A percentile compares a stretch with the other conserved stretches of the same genome.
Evolutionary conservation across 1,284 basidiomycete genomes (phyloP).

Genomic region (Tilletia setariae): DNA sequence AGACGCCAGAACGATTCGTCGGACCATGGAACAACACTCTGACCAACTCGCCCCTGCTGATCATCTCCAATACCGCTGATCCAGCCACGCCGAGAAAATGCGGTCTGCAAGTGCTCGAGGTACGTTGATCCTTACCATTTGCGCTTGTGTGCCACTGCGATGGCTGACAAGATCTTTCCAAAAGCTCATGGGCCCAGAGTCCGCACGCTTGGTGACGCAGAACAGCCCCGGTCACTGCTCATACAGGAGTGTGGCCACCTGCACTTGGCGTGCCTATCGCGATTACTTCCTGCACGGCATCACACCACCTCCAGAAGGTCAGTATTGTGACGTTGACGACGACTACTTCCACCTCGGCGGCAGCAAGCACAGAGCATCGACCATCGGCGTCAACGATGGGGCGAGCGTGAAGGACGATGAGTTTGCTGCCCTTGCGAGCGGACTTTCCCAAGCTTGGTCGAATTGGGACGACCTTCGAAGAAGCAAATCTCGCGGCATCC

Average conservation of each 20-base stretch:
- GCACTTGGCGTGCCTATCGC: constrained; percentile 1
- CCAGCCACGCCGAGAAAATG: constrained; percentile 25
- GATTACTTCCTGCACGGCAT: constrained; percentile 1
- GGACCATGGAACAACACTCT: constrained; percentile 26
- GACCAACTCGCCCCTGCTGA: constrained; percentile 23
- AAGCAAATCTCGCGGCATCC: no score
- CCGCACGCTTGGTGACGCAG: neutral
- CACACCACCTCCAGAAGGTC: neutral
- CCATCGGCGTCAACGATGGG: no score
- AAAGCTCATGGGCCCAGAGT: neutral
- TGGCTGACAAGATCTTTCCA: neutral
- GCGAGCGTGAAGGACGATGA: no score
- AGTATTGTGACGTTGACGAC: neutral
- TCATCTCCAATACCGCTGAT: constrained; percentile 32
- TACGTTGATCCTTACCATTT: neutral
- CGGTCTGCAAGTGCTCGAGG: constrained; percentile 12
- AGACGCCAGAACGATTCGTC: neutral
- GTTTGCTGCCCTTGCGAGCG: no score
- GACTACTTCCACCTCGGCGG: neutral
- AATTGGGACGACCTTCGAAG: no score
- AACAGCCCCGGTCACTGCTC: neutral
- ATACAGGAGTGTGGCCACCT: neutral
- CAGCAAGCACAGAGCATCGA: no score
- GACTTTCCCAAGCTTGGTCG: no score
- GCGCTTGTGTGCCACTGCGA: no score